phyloP scores from a whole-genome alignment of 2,329 filamentous ascomycete genomes.

The Colletotrichum sp. region DNA sequence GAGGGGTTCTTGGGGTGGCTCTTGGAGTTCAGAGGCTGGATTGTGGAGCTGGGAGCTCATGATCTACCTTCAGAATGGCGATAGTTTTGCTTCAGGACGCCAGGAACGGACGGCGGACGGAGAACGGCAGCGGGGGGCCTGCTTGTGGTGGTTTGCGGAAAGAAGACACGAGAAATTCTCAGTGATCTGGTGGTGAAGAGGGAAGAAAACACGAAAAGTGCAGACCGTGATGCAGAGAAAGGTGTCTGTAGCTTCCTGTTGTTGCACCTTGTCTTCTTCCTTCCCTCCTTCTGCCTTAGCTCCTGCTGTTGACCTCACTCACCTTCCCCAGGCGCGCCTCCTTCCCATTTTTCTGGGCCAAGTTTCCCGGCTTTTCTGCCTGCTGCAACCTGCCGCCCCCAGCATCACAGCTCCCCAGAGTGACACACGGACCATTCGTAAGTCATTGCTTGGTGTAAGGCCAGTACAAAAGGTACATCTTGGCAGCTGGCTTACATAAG shows the following conservation, averaged over 20 bases:
- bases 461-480: background rate
- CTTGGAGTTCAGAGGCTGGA: background rate
- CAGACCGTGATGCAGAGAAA: background rate
- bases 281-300: background rate
- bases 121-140: background rate
- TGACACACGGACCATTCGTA: background rate
- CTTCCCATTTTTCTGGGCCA: background rate
- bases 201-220: background rate
- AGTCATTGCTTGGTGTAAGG: background rate
- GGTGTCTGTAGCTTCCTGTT: background rate
- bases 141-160: background rate
- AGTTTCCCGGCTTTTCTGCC: background rate
- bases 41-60: conserved; percentile 18
- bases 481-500: background rate
- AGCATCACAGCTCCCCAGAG: background rate
- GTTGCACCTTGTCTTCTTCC: background rate
- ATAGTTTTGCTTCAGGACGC: conserved; percentile 15
- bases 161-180: background rate
- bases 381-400: background rate
- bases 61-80: conserved; percentile 21
- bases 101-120: background rate
- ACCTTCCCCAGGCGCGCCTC: background rate
- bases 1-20: background rate
- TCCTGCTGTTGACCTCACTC: background rate
- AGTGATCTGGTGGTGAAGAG: background rate